phyloP scores from a whole-genome alignment of 1,139 yeast species.

The Debaryomyces udenii region DNA sequence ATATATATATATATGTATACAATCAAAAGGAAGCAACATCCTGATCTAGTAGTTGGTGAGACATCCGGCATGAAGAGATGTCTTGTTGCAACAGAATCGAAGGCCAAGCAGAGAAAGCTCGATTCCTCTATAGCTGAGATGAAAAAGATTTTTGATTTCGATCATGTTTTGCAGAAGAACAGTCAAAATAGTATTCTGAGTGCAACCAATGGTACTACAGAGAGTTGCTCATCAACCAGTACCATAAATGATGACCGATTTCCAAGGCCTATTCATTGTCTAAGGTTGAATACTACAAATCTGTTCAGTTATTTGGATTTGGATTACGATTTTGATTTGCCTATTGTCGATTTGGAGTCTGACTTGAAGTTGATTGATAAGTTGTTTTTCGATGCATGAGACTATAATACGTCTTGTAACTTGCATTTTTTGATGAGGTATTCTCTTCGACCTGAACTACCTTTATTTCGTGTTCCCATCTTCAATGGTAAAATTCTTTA shows the following conservation, averaged over 20 bases:
- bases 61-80: slow-evolving; percentile 5
- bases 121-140: slow-evolving; percentile 8
- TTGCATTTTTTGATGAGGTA: slow-evolving; percentile 15
- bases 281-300: not conserved
- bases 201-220: not conserved
- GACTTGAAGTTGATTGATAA: slow-evolving; percentile 13
- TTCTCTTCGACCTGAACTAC: no score
- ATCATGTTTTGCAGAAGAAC: slow-evolving; percentile 7
- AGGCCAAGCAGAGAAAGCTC: slow-evolving; percentile 2
- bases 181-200: not conserved
- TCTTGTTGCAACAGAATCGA: not conserved
- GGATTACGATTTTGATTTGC: slow-evolving; percentile 11
- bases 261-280: not conserved
- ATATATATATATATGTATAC: slow-evolving; percentile 1
- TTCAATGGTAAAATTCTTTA: no score
- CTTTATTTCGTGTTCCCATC: no score
- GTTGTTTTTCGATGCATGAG: not conserved
- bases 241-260: slow-evolving; percentile 5
- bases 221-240: slow-evolving; percentile 3
- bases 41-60: no score
- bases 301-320: slow-evolving; percentile 11
- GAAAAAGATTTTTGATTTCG: slow-evolving; percentile 9
- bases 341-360: slow-evolving; percentile 11
- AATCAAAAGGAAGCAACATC: no score
- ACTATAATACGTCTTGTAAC: not conserved